phyloP scores from a whole-genome alignment of 306 rosid genomes.

The Pyrus pyrifolia region DNA sequence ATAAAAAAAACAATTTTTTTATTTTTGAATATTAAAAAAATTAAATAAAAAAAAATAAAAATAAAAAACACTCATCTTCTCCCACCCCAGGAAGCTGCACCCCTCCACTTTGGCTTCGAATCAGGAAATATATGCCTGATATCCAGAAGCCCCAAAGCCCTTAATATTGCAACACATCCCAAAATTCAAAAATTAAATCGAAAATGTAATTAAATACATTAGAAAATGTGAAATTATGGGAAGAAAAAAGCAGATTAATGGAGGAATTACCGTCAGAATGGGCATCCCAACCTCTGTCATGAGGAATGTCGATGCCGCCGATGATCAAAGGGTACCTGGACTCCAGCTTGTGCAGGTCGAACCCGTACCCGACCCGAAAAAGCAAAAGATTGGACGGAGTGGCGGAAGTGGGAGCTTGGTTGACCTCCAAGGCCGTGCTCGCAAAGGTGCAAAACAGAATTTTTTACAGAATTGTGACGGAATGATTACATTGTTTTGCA shows the following conservation, averaged over 20 bases:
- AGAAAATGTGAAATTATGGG: no score
- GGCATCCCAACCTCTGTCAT: conserved; percentile 90
- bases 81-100: conserved; percentile 50
- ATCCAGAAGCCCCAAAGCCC: conserved; percentile 92
- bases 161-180: conserved; percentile 87
- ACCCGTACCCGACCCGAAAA: conserved; percentile 83
- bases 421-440: conserved; percentile 28
- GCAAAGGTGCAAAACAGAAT: conserved; percentile 20
- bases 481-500: no score
- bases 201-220: no score
- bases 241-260: no score
- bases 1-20: no score
- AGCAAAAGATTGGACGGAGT: conserved; percentile 57
- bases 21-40: no score
- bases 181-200: neutral
- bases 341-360: conserved; percentile 85
- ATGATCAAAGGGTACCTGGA: conserved; percentile 87
- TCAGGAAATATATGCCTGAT: conserved; percentile 88
- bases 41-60: no score
- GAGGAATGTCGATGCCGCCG: conserved; percentile 82
- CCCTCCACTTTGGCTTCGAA: conserved; percentile 86
- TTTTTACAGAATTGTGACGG: no score
- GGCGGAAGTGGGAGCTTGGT: conserved; percentile 20
- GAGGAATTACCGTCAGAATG: conserved; percentile 63
- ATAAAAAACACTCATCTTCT: no score